Conservation (phyloP, 2,329 filamentous ascomycete genomes). For the Fusarium sororula region DNA sequence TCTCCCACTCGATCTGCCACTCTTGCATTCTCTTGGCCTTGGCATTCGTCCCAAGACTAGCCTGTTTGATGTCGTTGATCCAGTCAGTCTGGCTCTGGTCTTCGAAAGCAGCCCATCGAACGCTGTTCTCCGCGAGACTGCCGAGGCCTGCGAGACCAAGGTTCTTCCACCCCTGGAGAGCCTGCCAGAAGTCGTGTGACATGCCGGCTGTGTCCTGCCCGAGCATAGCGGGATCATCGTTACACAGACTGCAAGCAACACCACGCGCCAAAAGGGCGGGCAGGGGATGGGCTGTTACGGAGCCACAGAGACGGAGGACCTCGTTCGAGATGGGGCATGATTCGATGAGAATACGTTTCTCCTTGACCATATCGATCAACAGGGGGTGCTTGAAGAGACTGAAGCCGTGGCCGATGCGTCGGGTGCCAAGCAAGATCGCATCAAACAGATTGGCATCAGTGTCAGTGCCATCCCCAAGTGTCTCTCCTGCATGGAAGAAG, state of each 20-base stretch:
- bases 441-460: constrained; percentile 89
- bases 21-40: constrained; percentile 78
- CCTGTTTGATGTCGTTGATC: constrained; percentile 76
- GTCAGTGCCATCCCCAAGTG: constrained; percentile 75
- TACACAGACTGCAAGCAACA: constrained; percentile 84
- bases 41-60: constrained; percentile 73
- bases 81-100: constrained; percentile 78
- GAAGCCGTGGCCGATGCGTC: constrained; percentile 90
- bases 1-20: constrained; percentile 86
- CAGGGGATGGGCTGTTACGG: constrained; percentile 80
- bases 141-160: constrained; percentile 87
- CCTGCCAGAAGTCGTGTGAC: constrained; percentile 95
- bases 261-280: constrained; percentile 86
- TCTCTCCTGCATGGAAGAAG: constrained; percentile 95
- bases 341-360: constrained; percentile 88
- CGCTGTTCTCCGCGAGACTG: constrained; percentile 89
- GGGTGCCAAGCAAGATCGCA: constrained; percentile 84
- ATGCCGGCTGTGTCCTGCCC: constrained; percentile 84
- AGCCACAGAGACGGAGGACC: constrained; percentile 80
- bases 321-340: constrained; percentile 93
- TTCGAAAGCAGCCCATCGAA: constrained; percentile 89
- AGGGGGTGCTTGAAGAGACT: constrained; percentile 92
- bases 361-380: constrained; percentile 86
- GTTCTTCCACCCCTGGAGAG: constrained; percentile 90
- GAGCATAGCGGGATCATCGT: constrained; percentile 90